A percentile compares a stretch with the other conserved stretches of the same genome.
Conservation (phyloP, 768 basidiomycete genomes). For the Pleurotus tuoliensis region DNA sequence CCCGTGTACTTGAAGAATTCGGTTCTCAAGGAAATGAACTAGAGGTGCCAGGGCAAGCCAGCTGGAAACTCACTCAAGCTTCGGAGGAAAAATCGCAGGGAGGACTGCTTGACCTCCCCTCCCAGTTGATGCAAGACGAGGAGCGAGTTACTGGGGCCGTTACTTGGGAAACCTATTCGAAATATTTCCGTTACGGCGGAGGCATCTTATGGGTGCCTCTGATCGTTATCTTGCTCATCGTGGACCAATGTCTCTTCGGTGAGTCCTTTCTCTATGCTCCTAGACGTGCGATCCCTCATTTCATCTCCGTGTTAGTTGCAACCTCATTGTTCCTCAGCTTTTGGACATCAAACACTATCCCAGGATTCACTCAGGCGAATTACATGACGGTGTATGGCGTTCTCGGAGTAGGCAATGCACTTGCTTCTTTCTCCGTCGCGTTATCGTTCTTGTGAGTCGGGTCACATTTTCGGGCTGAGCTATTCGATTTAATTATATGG, state of each 20-base stretch:
- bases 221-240: slow-evolving; percentile 39
- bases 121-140: slow-evolving; percentile 45
- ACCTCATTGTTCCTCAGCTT: slow-evolving; percentile 71
- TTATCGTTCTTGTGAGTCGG: slow-evolving; percentile 44
- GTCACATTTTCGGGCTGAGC: not conserved
- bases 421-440: slow-evolving; percentile 47
- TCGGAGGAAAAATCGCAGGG: slow-evolving; percentile 37
- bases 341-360: slow-evolving; percentile 58
- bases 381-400: slow-evolving; percentile 63
- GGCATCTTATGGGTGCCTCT: slow-evolving; percentile 46
- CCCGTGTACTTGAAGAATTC: slow-evolving; percentile 13
- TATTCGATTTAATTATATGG: not conserved
- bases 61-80: slow-evolving; percentile 1
- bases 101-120: not conserved
- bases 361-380: slow-evolving; percentile 50
- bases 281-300: too few species aligned
- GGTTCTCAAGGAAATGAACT: slow-evolving; percentile 3
- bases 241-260: slow-evolving; percentile 33
- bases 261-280: not conserved
- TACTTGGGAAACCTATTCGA: slow-evolving; percentile 40
- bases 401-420: slow-evolving; percentile 43
- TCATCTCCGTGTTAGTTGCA: slow-evolving; percentile 34
- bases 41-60: not conserved
- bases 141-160: slow-evolving; percentile 56
- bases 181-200: slow-evolving; percentile 45